Conservation (phyloP, 2,329 filamentous ascomycete species). For the Drechslerella coelobrocha region DNA sequence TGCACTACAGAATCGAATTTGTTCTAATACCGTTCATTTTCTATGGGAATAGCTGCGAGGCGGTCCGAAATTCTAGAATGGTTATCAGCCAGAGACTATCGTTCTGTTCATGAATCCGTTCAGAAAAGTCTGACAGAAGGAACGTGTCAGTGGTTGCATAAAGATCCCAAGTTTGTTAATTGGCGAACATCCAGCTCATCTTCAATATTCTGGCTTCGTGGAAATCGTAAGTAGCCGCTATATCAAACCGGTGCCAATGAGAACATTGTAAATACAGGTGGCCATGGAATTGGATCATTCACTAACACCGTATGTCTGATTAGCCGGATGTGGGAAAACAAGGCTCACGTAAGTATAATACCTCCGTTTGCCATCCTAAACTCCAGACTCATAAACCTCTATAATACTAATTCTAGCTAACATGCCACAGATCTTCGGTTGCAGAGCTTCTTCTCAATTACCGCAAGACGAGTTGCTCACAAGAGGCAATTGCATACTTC, state of each 20-base stretch:
- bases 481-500: conserved; percentile 57
- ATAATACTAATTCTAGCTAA: neutral
- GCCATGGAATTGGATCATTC: too few species aligned
- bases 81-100: conserved; percentile 53
- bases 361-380: neutral
- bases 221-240: conserved; percentile 52
- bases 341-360: conserved; percentile 55
- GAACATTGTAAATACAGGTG: too few species aligned
- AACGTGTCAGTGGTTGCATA: conserved; percentile 53
- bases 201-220: conserved; percentile 53
- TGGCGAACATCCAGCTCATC: conserved; percentile 52
- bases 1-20: too few species aligned
- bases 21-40: neutral
- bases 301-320: conserved; percentile 52
- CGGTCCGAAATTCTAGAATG: conserved; percentile 52
- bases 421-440: conserved; percentile 8
- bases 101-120: conserved; percentile 49
- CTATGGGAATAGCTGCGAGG: neutral
- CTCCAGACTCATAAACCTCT: neutral
- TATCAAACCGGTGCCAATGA: too few species aligned
- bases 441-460: conserved; percentile 34
- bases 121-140: conserved; percentile 32
- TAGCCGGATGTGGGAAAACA: conserved; percentile 55
- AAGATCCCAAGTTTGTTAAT: conserved; percentile 36
- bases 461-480: conserved; percentile 22